Percentiles rank a stretch among this genome's conserved stretches.
Evolutionary conservation across 768 basidiomycete genomes (phyloP).

Genomic region (Agaricus subrufescens): DNA sequence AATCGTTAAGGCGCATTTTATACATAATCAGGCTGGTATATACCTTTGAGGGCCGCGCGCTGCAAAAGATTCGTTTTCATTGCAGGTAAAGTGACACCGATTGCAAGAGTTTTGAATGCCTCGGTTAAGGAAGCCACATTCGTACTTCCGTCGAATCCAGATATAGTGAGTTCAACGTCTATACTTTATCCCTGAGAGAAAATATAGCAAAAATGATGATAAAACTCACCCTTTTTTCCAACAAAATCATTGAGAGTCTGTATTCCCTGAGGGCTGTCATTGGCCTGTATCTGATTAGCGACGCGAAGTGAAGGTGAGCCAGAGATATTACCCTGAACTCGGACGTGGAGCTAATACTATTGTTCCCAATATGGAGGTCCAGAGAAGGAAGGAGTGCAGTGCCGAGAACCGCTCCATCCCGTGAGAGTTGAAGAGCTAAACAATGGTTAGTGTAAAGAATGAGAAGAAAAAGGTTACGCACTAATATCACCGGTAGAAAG

Average conservation of each 20-base stretch:
- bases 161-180: slow-evolving; percentile 56
- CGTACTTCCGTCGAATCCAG: slow-evolving; percentile 59
- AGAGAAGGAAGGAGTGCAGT: slow-evolving; percentile 59
- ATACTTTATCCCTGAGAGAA: background rate
- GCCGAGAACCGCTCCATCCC: slow-evolving; percentile 49
- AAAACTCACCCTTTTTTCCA: slow-evolving; percentile 44
- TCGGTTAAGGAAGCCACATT: slow-evolving; percentile 49
- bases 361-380: slow-evolving; percentile 54
- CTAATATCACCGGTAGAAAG: slow-evolving; percentile 59
- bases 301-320: background rate
- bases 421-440: slow-evolving; percentile 51
- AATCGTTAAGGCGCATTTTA: background rate
- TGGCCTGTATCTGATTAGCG: slow-evolving; percentile 36
- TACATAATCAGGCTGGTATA: slow-evolving; percentile 4
- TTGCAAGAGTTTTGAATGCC: slow-evolving; percentile 57
- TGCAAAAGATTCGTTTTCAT: slow-evolving; percentile 53
- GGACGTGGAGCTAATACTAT: slow-evolving; percentile 46
- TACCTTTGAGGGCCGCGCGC: slow-evolving; percentile 51
- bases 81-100: slow-evolving; percentile 55
- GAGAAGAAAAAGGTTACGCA: slow-evolving; percentile 25
- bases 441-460: background rate
- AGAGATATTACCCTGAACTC: slow-evolving; percentile 42
- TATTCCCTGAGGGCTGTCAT: slow-evolving; percentile 51
- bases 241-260: slow-evolving; percentile 69
- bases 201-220: background rate